These are phyloP conservation scores for Chamaenerion angustifolium DNA, from an alignment of 345 rosid genomes.

Conservation along the genomic window DNA sequence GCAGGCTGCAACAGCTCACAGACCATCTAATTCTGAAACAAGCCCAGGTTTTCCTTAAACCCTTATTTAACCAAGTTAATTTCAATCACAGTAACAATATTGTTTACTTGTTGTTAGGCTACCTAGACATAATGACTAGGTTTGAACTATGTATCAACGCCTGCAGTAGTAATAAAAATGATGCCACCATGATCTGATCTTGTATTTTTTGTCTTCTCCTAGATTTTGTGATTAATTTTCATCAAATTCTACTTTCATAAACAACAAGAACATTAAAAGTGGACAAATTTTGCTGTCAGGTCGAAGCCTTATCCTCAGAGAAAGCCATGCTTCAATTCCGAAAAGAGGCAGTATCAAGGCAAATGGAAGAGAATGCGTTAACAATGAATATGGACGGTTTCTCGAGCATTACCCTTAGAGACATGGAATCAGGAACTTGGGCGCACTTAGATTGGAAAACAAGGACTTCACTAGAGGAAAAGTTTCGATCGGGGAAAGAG, in stretches of 20 bases:
- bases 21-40: slow-evolving; percentile 98
- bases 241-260: neutral
- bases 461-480: slow-evolving; percentile 44
- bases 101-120: too few relatives aligned
- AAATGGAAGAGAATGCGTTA: slow-evolving; percentile 51
- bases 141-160: too few relatives aligned
- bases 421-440: slow-evolving; percentile 62
- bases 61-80: too few relatives aligned
- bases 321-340: slow-evolving; percentile 72
- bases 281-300: slow-evolving; percentile 24
- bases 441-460: slow-evolving; percentile 32
- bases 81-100: too few relatives aligned
- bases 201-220: too few relatives aligned
- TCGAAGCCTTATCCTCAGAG: slow-evolving; percentile 83
- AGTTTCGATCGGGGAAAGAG: slow-evolving; percentile 49
- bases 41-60: too few relatives aligned
- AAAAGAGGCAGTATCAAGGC: slow-evolving; percentile 79
- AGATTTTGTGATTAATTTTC: neutral
- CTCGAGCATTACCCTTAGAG: slow-evolving; percentile 23
- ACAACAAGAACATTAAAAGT: neutral
- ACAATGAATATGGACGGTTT: slow-evolving; percentile 14
- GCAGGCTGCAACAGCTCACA: slow-evolving; percentile 80
- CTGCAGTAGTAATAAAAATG: too few relatives aligned
- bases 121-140: too few relatives aligned
- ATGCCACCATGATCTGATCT: too few relatives aligned